Base-by-base conservation (phyloP, 2,329 filamentous ascomycete species). In the Sarocladiaceae sp. region DNA sequence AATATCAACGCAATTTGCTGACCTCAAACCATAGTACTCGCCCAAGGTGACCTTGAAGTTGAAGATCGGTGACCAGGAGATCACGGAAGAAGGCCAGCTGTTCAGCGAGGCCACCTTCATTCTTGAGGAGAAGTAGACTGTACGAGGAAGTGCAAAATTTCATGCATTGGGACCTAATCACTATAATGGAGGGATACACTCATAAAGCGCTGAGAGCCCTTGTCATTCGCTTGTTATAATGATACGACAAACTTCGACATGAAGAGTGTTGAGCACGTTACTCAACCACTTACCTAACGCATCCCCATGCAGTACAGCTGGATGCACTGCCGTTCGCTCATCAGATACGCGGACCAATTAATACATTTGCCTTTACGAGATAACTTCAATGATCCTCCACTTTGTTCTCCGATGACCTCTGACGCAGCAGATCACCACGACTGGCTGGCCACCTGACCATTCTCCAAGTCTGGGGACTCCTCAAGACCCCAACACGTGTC, bases 41-140 rank as follows among this genome's bases (percentile, higher is more conserved):
- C 87, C 88, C 31, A 78, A 78, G 58, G 68, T 90, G 53, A 82
- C 81, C 15, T 73, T 99, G 60, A 93, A 94, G 77, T 64, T 99
- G 60, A 94, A 92, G 71, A 78, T 93, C 57, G 91, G 88, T 47
- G 91, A 91, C 54, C 78, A 89, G 62, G 87, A 92, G 62, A 80
- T 84, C 56, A 76, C 78, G 17, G 93, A 97, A 69, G 76, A 91
- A 64, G 94, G 94, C 46, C 75, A 72, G 44, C 72, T 96, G 52
- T 96, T 95, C 71, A 83, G 82, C 53, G 94, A 99, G 74, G 91
- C 94, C 2, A 97, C 92, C n/a, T 99, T 97, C 74, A 96, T 99
- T 71, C 91, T 87, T 50, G 86, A 74, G 57, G 70, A 66, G 60
- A 59, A 48, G 4, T 48, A 17, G 22, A 18, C 29, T 15, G 28